A percentile compares a stretch with the other conserved stretches of the same genome.
phyloP scores from a whole-genome alignment of 2,329 filamentous ascomycete genomes.

The Claviceps digitariae region DNA sequence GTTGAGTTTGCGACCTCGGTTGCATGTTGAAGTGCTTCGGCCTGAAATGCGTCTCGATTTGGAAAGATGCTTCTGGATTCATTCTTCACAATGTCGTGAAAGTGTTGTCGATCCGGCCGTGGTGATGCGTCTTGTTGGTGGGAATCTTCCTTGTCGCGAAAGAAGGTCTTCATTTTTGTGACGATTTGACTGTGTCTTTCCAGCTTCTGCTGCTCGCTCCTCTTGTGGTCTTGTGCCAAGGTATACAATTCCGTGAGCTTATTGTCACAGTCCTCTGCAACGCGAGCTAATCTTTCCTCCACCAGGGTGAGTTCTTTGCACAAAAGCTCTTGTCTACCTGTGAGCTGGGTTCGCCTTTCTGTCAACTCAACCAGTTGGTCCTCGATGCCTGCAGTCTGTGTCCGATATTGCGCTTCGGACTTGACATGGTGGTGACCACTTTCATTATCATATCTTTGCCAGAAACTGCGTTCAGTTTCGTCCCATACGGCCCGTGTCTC shows the following conservation, averaged over 20 bases:
- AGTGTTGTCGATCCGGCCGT: constrained; percentile 7
- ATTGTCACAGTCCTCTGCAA: constrained; percentile 16
- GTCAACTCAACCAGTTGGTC: constrained; percentile 17
- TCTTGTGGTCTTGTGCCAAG: constrained; percentile 20
- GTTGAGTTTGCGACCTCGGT: constrained; percentile 3
- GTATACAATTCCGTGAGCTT: constrained; percentile 20
- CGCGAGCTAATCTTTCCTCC: constrained; percentile 25
- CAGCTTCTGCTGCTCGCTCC: constrained; percentile 15
- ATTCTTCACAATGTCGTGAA: constrained; percentile 5
- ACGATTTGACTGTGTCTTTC: constrained; percentile 16
- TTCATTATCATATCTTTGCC: constrained; percentile 15
- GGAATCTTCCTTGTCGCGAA: constrained; percentile 17
- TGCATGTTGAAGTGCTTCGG: constrained; percentile 3
- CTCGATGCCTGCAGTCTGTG: constrained; percentile 13
- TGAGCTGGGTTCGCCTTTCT: constrained; percentile 15
- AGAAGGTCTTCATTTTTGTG: constrained; percentile 21
- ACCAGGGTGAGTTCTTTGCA: constrained; percentile 18
- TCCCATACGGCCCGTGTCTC: constrained; percentile 22
- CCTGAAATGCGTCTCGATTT: neutral
- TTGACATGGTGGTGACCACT: constrained; percentile 12
- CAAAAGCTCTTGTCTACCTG: constrained; percentile 16
- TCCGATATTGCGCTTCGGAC: constrained; percentile 14
- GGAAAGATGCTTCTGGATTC: neutral
- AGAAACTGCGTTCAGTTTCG: constrained; percentile 23
- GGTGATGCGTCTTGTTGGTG: constrained; percentile 8